Conservation (phyloP, 1,284 basidiomycete genomes). For the Trametes hirsuta region DNA sequence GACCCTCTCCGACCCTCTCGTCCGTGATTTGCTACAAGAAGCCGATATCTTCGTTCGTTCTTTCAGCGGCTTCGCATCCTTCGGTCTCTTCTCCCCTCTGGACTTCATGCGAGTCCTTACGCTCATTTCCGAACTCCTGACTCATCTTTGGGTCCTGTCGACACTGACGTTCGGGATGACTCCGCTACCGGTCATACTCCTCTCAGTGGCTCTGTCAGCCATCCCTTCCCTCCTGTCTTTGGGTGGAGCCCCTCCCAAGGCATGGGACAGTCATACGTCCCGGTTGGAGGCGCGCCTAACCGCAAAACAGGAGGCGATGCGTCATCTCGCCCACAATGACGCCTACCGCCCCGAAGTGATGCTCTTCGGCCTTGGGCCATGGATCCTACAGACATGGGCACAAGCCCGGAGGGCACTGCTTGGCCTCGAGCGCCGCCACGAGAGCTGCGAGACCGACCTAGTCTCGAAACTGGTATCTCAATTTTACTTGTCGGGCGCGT, state of each 20-base stretch:
- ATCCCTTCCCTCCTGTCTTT: conserved; percentile 59
- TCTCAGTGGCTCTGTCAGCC: conserved; percentile 61
- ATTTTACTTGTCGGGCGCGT: conserved; percentile 63
- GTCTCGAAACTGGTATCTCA: conserved; percentile 47
- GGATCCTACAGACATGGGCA: conserved; percentile 79
- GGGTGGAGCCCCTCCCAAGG: conserved; percentile 42
- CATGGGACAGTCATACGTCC: conserved; percentile 48
- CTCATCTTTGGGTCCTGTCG: conserved; percentile 67
- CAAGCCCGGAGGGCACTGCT: conserved; percentile 60
- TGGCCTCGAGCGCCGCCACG: conserved; percentile 49
- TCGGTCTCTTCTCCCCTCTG: conserved; percentile 74
- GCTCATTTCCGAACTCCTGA: conserved; percentile 67
- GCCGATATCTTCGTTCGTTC: conserved; percentile 80
- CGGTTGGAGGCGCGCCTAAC: conserved; percentile 60
- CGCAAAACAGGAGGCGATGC: conserved; percentile 73
- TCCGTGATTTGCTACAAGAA: conserved; percentile 79
- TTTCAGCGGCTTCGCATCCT: conserved; percentile 66
- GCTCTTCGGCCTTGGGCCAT: conserved; percentile 79
- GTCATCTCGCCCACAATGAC: conserved; percentile 71
- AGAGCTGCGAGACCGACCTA: conserved; percentile 15
- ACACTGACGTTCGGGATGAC: conserved; percentile 65
- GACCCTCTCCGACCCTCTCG: conserved; percentile 68
- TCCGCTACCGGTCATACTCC: conserved; percentile 56
- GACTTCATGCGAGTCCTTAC: conserved; percentile 77
- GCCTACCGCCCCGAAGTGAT: conserved; percentile 73